Evolutionary conservation across 306 rosid species (phyloP).

Genomic region (Amphicarpaea edgeworthii): DNA sequence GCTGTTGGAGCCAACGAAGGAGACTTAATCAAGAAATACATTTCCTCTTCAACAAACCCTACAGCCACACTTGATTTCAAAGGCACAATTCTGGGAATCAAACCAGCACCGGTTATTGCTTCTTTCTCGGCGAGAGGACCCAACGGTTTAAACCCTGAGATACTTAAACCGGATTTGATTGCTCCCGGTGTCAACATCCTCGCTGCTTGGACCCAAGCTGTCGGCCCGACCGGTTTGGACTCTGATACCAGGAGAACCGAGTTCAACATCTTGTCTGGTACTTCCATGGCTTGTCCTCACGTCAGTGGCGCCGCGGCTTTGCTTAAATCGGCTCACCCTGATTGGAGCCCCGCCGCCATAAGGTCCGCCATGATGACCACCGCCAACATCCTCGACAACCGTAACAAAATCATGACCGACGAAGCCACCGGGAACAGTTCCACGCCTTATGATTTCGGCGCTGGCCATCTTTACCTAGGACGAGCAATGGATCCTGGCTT

Average conservation of each 20-base stretch:
- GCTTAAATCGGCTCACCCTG: conserved; percentile 86
- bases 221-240: conserved; percentile 83
- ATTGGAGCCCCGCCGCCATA: conserved; percentile 90
- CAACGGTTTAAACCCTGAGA: conserved; percentile 71
- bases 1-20: conserved; percentile 81
- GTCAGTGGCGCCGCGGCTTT: conserved; percentile 90
- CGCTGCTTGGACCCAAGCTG: conserved; percentile 86
- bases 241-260: conserved; percentile 70
- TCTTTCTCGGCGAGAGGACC: conserved; percentile 89
- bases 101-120: conserved; percentile 90
- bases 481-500: conserved; percentile 90
- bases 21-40: conserved; percentile 67
- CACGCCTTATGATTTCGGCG: conserved; percentile 77
- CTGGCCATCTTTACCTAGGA: conserved; percentile 78
- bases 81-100: conserved; percentile 83
- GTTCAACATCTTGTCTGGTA: conserved; percentile 86
- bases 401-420: conserved; percentile 64
- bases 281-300: conserved; percentile 96
- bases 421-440: conserved; percentile 74
- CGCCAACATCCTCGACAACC: conserved; percentile 60
- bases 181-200: conserved; percentile 93
- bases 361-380: conserved; percentile 96
- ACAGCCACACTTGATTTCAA: conserved; percentile 77
- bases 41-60: conserved; percentile 58
- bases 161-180: conserved; percentile 84